Base-by-base conservation (phyloP, 192 early-diverging fungal genomes). In the Kickxella alabastrina region DNA sequence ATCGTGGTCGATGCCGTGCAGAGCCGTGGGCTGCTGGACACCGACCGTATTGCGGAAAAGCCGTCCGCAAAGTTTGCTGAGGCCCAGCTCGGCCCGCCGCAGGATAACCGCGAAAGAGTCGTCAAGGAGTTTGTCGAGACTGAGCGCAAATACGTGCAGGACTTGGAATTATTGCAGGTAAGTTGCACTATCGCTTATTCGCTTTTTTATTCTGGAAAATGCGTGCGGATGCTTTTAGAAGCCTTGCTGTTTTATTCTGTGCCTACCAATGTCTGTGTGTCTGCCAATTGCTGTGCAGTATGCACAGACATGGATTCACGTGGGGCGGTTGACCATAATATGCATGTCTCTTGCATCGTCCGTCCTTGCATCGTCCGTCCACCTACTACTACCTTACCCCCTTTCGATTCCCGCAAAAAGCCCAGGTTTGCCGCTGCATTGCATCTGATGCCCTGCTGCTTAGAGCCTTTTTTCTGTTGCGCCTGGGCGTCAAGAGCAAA, bases 71-170 rank as follows among this genome's bases (percentile, higher is more conserved):
- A 63, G 40, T 79, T 79, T 62, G 63, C 70, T 46, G 77, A 79
- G 56, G 57, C 64, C 7, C 65, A 76, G 65, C 58, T 76, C 22
- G 73, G 65, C 24, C 73, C 79, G 40, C 88, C 95, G 25, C 82
- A 83, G 27, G 92, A 95, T 77, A 93, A 90, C 79, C 85, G 93
- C 21, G 86, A 91, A 47, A 86, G 86, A 47, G 79, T 91, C 21
- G 79, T 98, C 15, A 79, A 84, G 23, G 96, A 99, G 73, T 65
- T 97, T 37, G 72, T 99, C 21, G 88, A 91, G 45, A 97, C 96
- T 0, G 96, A 99, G 69, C 81, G 93, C 15, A 88, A 81, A 67
- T 97, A 92, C 78, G 86, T 94, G 23, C 79, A 86, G 27, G 90
- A 93, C 68, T 62, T 99, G 45, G 91, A 95, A 77, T 81, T 78